Evolutionary conservation across 345 rosid genomes (phyloP), one percentile per base, ranked within the genome.

Genomic region (Trapa incisa): DNA sequence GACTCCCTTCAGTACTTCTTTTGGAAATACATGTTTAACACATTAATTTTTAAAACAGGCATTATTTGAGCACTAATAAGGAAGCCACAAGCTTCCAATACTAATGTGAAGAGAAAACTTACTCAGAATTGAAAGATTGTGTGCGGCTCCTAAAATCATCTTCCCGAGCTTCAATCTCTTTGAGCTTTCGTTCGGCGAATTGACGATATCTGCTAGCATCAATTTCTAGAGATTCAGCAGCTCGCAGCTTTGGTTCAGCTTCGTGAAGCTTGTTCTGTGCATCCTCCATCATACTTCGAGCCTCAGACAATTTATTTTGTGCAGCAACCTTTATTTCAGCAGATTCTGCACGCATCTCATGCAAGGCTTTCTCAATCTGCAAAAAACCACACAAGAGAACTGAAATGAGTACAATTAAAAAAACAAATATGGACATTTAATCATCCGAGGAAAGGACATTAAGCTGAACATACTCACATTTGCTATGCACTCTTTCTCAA

Each of bases 241-340:
- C 83, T 47, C 52, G 87, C 64, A 85, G 42, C 77, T 86, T 94
- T 60, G 76, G 71, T 70, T 89, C 95, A 22, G 91, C 86, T 63
- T 86, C 96, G 65, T 72, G 54, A 54, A 69, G 70, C 73, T 89
- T 94, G 75, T 82, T 86, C 72, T 82, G 86, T 8, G 88, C 87
- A 76, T 83, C 86, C 70, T 91, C 96, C 39, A 80, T 67, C 97
- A 89, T 84, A 48, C 2, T 67, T 17, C 70, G 80, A 56, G 89
- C 96, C 80, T 89, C 97, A 70, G 86, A 80, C 73, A 86, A 71
- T 79, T 75, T 85, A 71, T 75, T 75, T 54, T 71, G 91, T 53
- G 97, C 96, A 38, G 96, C 76, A 83, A 94, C 89, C 82, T 91
- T 94, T 0, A 77, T 80, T 82, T 94, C 99, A 22, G 97, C 96